A percentile compares a stretch with the other conserved stretches of the same genome.
Evolutionary conservation across 2,329 filamentous ascomycete genomes (phyloP).

Genomic region (Talaromyces rugulosus): DNA sequence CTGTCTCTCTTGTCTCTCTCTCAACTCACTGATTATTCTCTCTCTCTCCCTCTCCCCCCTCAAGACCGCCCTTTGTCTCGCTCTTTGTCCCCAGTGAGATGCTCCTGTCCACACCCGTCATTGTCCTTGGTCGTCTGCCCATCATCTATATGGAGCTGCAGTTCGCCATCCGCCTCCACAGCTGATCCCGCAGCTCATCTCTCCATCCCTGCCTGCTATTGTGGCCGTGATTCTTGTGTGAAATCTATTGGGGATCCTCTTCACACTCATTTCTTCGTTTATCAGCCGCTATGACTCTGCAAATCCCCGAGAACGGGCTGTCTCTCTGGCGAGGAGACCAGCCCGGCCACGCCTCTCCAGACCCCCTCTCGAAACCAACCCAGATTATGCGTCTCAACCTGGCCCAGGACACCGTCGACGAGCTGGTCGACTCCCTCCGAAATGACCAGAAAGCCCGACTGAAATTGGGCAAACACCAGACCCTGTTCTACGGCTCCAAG

Average conservation of each 20-base stretch:
- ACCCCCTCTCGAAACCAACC: slow-evolving; percentile 27
- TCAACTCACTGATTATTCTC: neutral
- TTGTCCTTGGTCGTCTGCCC: neutral
- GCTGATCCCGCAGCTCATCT: slow-evolving; percentile 12
- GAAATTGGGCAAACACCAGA: slow-evolving; percentile 47
- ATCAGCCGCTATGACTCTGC: slow-evolving; percentile 28
- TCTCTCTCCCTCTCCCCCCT: neutral
- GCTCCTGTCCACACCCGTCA: slow-evolving; percentile 18
- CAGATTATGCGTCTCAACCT: slow-evolving; percentile 47
- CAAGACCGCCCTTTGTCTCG: slow-evolving; percentile 11
- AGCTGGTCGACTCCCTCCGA: slow-evolving; percentile 41
- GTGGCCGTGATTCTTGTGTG: slow-evolving; percentile 8
- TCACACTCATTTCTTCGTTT: neutral
- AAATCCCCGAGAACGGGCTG: slow-evolving; percentile 37
- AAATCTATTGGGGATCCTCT: neutral
- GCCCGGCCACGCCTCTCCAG: slow-evolving; percentile 20
- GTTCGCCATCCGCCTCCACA: slow-evolving; percentile 14
- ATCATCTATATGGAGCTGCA: slow-evolving; percentile 13
- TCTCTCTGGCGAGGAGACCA: slow-evolving; percentile 33
- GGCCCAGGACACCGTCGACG: slow-evolving; percentile 40
- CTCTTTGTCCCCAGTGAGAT: neutral
- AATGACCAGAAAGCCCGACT: slow-evolving; percentile 41
- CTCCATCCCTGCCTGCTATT: slow-evolving; percentile 8
- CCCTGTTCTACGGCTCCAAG: slow-evolving; percentile 56
- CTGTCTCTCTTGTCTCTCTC: slow-evolving; percentile 12